Evolutionary conservation across 352 stramenopile species (phyloP), one percentile per base, ranked within the genome.

Genomic region (Globisporangium yorkense): DNA sequence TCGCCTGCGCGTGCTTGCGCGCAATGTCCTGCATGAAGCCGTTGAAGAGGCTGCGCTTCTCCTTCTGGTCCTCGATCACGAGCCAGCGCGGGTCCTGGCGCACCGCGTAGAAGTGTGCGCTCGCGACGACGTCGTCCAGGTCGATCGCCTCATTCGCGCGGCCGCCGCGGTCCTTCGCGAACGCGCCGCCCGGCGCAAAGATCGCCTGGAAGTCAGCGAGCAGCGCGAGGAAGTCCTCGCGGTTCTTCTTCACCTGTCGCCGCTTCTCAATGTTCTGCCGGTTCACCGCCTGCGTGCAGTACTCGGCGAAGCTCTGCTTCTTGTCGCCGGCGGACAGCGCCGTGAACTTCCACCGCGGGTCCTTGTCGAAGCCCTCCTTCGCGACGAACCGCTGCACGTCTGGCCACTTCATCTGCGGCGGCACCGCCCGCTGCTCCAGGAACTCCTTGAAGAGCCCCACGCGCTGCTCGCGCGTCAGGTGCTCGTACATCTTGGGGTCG

Each of bases 241-340:
- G 77, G 12, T 74, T 60, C 20, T 77, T 75, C 65, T 94, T 94
- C n/a, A 84, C 70, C 35, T 84, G 57, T 10, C 80, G 77, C 13
- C 81, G 77, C 39, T 76, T 74, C 56, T 88, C 83, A 35, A 92
- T 85, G 3, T 70, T 86, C 31, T 76, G 68, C 46, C 80, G 72
- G 45, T 92, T 92, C 56, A 83, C 72, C 0, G 68, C 69, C 37
- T 92, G 83, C 20, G 82, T 89, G 41, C 78, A 88, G 54, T 90
- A 94, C 60, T 94, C 84, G 0, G 84, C 81, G 33, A 87, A 92
- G 10, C 76, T 77, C 56, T 94, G 84, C 46, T 94, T 94, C 69
- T 92, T 91, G 41, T 94, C 82, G 13, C 84, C 84, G 0, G 87
- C 75, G 0, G 75, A 89, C 1, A 63, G 59, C 12, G 92, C 55